These are phyloP conservation scores for Eucalyptus curtisii DNA, from an alignment of 345 rosid genomes.

Conservation along the genomic window DNA sequence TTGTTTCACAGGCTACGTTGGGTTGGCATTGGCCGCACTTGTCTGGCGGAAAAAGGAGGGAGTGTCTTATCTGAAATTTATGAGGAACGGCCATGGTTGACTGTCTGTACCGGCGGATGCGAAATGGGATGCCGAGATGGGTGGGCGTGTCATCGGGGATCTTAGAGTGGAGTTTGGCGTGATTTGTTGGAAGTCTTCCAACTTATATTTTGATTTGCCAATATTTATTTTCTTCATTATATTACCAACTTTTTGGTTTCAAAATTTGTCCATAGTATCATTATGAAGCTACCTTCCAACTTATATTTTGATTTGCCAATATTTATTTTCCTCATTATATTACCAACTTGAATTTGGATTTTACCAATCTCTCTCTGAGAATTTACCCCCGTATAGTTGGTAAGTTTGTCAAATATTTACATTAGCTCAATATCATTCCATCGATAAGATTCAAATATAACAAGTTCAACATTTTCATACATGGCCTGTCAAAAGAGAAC, in stretches of 20 bases:
- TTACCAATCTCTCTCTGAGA: neutral
- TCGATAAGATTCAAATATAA: neutral
- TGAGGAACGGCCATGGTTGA: slow-evolving; percentile 41
- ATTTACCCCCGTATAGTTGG: neutral
- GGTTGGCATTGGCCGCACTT: slow-evolving; percentile 37
- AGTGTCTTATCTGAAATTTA: slow-evolving; percentile 1
- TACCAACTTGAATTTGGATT: neutral
- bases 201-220: too few species aligned
- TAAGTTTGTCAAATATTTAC: neutral
- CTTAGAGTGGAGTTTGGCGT: neutral
- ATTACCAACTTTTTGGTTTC: neutral
- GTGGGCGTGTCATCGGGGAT: slow-evolving; percentile 26
- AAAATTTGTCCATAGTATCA: neutral
- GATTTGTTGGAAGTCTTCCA: neutral
- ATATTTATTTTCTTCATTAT: too few species aligned
- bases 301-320: neutral
- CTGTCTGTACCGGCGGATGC: slow-evolving; percentile 51
- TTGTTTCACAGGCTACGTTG: slow-evolving; percentile 44
- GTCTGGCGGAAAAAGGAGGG: slow-evolving; percentile 9
- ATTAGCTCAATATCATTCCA: neutral
- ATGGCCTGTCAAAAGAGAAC: too few species aligned
- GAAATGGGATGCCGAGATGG: slow-evolving; percentile 64
- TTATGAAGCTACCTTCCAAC: neutral
- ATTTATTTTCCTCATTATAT: neutral
- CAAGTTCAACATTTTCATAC: too few species aligned